phyloP scores from a whole-genome alignment of 2,329 filamentous ascomycete genomes.

The Coniochaeta sp. region DNA sequence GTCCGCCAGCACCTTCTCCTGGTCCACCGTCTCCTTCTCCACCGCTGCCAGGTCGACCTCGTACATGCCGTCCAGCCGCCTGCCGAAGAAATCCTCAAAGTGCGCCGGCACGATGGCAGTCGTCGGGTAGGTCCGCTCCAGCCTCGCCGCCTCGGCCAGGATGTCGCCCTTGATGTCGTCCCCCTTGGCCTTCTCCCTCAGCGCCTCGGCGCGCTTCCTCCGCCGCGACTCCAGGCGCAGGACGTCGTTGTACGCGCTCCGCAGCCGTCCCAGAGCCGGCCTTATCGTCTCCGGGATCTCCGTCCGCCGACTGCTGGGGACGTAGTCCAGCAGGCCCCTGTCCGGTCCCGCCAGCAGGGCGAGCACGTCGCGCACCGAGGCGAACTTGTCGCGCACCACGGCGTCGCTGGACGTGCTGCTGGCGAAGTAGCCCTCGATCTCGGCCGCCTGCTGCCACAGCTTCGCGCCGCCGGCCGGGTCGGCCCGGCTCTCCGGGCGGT shows the following conservation, averaged over 20 bases:
- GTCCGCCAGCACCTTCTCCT: slow-evolving; percentile 61
- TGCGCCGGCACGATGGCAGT: slow-evolving; percentile 80
- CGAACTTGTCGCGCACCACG: slow-evolving; percentile 69
- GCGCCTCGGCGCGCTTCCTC: slow-evolving; percentile 67
- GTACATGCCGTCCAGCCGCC: slow-evolving; percentile 67
- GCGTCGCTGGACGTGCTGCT: slow-evolving; percentile 48
- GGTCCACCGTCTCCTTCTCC: slow-evolving; percentile 64
- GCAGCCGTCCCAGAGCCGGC: slow-evolving; percentile 66
- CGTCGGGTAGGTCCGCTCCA: slow-evolving; percentile 81
- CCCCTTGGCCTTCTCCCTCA: slow-evolving; percentile 70
- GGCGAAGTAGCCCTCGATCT: slow-evolving; percentile 83
- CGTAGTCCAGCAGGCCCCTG: slow-evolving; percentile 75
- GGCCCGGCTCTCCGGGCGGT: slow-evolving; percentile 57
- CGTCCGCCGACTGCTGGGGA: slow-evolving; percentile 75
- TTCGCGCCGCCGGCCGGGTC: slow-evolving; percentile 57
- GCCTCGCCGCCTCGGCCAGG: slow-evolving; percentile 69
- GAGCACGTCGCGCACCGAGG: slow-evolving; percentile 66
- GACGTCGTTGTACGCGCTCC: slow-evolving; percentile 78
- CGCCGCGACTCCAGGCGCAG: slow-evolving; percentile 74
- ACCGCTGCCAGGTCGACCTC: slow-evolving; percentile 68
- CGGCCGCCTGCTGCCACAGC: slow-evolving; percentile 64
- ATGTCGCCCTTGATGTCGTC: slow-evolving; percentile 89
- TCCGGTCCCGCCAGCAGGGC: slow-evolving; percentile 72
- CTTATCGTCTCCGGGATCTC: slow-evolving; percentile 77
- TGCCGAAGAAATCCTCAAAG: slow-evolving; percentile 87